phyloP scores from a whole-genome alignment of 768 basidiomycete genomes.

The Kwoniella heveanensis region DNA sequence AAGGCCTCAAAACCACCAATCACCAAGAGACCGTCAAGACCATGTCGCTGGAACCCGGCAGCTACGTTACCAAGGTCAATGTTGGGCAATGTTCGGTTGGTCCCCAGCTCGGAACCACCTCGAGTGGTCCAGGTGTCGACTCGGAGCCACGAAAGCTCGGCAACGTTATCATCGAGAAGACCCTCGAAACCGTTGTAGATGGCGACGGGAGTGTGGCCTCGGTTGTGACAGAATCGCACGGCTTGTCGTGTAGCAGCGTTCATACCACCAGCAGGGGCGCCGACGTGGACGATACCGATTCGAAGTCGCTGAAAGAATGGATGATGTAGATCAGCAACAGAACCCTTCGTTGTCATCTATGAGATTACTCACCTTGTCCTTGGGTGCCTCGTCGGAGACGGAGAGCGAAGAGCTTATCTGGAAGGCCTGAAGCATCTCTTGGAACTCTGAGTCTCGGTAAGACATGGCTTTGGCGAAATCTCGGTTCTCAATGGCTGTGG shows the following conservation, averaged over 20 bases:
- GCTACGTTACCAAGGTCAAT: conserved; percentile 85
- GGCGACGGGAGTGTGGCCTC: conserved; percentile 89
- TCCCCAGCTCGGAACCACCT: conserved; percentile 96
- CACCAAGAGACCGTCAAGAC: conserved; percentile 76
- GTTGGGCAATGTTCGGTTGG: conserved; percentile 85
- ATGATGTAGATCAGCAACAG: too few species aligned
- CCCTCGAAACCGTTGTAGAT: conserved; percentile 97
- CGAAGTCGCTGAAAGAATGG: conserved; percentile 50
- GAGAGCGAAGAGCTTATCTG: conserved; percentile 68
- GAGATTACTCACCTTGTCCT: conserved; percentile 46
- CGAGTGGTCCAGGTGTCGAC: conserved; percentile 96
- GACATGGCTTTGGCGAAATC: conserved; percentile 86
- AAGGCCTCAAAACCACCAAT: conserved; percentile 98
- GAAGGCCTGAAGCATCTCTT: conserved; percentile 85
- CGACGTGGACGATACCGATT: conserved; percentile 64
- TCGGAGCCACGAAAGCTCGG: conserved; percentile 88
- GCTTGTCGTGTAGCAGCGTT: conserved; percentile 95
- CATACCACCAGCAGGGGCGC: conserved; percentile 98
- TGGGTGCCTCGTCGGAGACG: conserved; percentile 63
- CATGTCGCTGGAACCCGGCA: conserved; percentile 83
- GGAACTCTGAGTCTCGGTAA: conserved; percentile 87
- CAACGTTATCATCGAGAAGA: conserved; percentile 82
- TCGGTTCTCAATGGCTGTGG: conserved; percentile 74
- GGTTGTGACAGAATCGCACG: conserved; percentile 85
- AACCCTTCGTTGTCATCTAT: too few species aligned